A percentile compares a stretch with the other conserved stretches of the same genome.
These are phyloP conservation scores for Penicillium sp. DNA, from an alignment of 2,329 filamentous ascomycete genomes.

Conservation along the genomic window DNA sequence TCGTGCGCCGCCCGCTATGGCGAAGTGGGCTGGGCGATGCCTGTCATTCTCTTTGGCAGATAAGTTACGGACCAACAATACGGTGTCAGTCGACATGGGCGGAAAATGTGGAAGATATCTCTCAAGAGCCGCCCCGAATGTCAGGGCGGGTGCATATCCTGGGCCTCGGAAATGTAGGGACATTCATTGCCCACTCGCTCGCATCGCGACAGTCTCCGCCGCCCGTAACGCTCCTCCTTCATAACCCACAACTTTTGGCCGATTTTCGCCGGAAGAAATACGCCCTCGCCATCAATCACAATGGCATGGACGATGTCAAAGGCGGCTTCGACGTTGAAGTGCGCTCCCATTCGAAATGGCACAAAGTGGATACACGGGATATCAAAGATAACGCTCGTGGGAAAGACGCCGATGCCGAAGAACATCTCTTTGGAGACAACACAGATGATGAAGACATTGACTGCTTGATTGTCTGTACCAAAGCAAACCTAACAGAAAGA, in stretches of 20 bases:
- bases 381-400: background rate
- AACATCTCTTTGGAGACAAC: slow-evolving; percentile 1
- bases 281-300: slow-evolving; percentile 34
- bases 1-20: slow-evolving; percentile 30
- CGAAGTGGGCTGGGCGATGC: slow-evolving; percentile 23
- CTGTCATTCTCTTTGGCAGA: slow-evolving; percentile 5
- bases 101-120: slow-evolving; percentile 24
- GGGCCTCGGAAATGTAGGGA: slow-evolving; percentile 75
- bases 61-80: background rate
- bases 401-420: slow-evolving; percentile 1
- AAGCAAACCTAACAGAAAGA: slow-evolving; percentile 62
- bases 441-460: slow-evolving; percentile 54
- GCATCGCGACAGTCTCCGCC: slow-evolving; percentile 57
- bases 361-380: background rate
- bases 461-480: slow-evolving; percentile 74
- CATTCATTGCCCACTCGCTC: slow-evolving; percentile 69
- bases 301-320: slow-evolving; percentile 41
- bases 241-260: slow-evolving; percentile 45
- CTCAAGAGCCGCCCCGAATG: slow-evolving; percentile 19
- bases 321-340: slow-evolving; percentile 44
- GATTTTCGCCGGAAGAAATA: slow-evolving; percentile 31
- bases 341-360: background rate
- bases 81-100: slow-evolving; percentile 27
- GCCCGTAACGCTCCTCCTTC: slow-evolving; percentile 75
- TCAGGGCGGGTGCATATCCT: slow-evolving; percentile 65